Evolutionary conservation across 1,284 basidiomycete species (phyloP), one percentile per base, ranked within the genome.

Genomic region (Tremellales sp.): DNA sequence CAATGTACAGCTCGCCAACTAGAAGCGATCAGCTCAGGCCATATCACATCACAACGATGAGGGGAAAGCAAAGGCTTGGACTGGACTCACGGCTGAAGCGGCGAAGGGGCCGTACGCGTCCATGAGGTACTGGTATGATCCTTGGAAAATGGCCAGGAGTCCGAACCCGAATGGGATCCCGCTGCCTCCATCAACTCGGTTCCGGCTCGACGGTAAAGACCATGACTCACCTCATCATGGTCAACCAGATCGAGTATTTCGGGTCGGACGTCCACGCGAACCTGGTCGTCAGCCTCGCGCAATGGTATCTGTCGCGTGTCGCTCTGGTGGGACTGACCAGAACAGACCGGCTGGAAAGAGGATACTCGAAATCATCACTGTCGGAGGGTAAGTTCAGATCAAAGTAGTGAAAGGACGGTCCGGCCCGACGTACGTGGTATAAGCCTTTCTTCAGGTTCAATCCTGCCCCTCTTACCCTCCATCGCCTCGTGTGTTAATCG

Each of bases 81-180:
- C 29, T 5, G 2, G 22, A 53, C 61, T 57, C 50, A 63, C 61
- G 4, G 59, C 61, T 29, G 57, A 59, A 19, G 61, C 51, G 0
- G 61, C 61, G 44, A 45, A 59, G n/a, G 54, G 57, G 4, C 61
- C 61, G 51, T 63, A 63, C 3, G 57, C 58, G 40, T 63, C 61
- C 21, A 61, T 61, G 37, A 63, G 45, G 37, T 63, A 63, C 36
- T 57, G 61, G 39, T 49, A 57, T 11, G 52, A 53, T 8, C 51
- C 58, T 49, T 63, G 61, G 45, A 63, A 63, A 36, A 63, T 57
- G 8, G 55, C 45, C 33, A 63, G 36, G 3, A 63, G 48, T 4
- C 57, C 61, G 22, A 63, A 49, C 24, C 61, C 61, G 40, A 61
- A 61, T 22, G 53, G 45, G 12, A 61, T 31, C 4, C 61, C 61